Evolutionary conservation across 495 filamentous ascomycete species (phyloP).

Genomic region (Lentithecium fluviatile): DNA sequence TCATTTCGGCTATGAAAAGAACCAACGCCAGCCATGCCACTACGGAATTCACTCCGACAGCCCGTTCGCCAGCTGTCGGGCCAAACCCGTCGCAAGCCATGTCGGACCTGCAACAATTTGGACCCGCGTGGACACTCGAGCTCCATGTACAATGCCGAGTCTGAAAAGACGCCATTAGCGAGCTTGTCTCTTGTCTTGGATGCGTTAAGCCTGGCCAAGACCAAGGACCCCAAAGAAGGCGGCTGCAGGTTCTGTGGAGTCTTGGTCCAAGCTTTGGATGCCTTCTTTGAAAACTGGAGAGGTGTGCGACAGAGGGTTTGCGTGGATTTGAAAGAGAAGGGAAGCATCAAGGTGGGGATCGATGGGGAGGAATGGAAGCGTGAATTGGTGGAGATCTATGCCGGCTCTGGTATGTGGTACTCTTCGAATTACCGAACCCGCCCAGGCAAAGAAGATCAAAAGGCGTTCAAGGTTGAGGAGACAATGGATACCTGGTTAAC

Average conservation of each 20-base stretch:
- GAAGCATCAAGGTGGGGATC: constrained; percentile 16
- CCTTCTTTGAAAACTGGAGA: constrained; percentile 28
- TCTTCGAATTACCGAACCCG: not conserved
- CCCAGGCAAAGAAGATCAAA: not conserved
- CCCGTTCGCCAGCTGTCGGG: not conserved
- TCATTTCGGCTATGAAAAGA: not conserved
- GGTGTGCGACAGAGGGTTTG: constrained; percentile 7
- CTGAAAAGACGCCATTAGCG: not conserved
- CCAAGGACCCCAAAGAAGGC: constrained; percentile 2
- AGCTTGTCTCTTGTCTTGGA: constrained; percentile 28
- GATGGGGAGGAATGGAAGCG: constrained; percentile 18
- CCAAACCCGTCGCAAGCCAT: constrained; percentile 12
- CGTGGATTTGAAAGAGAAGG: constrained; percentile 24
- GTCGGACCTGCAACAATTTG: constrained; percentile 23
- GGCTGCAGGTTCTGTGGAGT: constrained; percentile 29
- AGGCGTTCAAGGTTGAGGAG: no score
- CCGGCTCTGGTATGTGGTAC: constrained; percentile 12
- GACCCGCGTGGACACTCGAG: constrained; percentile 25
- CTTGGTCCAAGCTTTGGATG: constrained; percentile 26
- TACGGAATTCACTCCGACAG: constrained; percentile 12
- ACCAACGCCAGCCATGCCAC: constrained; percentile 1
- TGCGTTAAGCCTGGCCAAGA: constrained; percentile 10
- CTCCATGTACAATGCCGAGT: constrained; percentile 16
- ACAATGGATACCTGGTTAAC: not conserved
- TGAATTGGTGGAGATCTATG: constrained; percentile 23